Base-by-base conservation (phyloP, 352 stramenopile genomes). In the Phytophthora foliorum region DNA sequence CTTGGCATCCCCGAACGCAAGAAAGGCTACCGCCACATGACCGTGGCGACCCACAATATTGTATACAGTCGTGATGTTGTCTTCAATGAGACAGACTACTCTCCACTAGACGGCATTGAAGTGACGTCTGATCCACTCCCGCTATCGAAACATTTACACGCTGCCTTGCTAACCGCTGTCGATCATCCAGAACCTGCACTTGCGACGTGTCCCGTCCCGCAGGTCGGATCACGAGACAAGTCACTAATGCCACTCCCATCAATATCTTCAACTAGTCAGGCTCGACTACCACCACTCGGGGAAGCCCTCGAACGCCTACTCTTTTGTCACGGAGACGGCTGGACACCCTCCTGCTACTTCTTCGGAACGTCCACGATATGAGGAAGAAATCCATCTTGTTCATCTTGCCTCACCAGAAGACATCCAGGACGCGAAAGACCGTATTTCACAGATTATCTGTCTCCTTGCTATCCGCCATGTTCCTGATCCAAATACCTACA, bases 41-140 rank as follows among this genome's bases (percentile, higher is more conserved):
- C 60, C 16, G 25, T 60, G 14, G 44, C 42, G 6, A 60, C 49
- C 1, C 38, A 58, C 22, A 27, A 10, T 4, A 59, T 67, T 27
- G 31, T 67, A 2, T 67, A 59, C 19, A 67, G 58, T 41, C 49
- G 59, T 41, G 49, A 60, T 55, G 59, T 67, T 4, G 29, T 60
- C 1, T 59, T 61, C 8, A 21, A 45, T 9, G 22, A 67, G 17
- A 54, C 4, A 31, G 51, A 31, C 52, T 58, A 31, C 49, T 46
- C 24, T 4, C 36, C 36, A 8, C 36, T 42, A 4, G 36, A 42
- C 3, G 14, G 14, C 11, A n/a, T 42, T 17, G 36, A 42, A n/a
- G 36, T 17, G 6, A 42, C 36, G 14, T 17, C 36, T 9, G 36
- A 42, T 39, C 32, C 32, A 11, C 7, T 39, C 2, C 32, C 32